Conservation (phyloP, 495 filamentous ascomycete genomes). For the Peziza echinospora region DNA sequence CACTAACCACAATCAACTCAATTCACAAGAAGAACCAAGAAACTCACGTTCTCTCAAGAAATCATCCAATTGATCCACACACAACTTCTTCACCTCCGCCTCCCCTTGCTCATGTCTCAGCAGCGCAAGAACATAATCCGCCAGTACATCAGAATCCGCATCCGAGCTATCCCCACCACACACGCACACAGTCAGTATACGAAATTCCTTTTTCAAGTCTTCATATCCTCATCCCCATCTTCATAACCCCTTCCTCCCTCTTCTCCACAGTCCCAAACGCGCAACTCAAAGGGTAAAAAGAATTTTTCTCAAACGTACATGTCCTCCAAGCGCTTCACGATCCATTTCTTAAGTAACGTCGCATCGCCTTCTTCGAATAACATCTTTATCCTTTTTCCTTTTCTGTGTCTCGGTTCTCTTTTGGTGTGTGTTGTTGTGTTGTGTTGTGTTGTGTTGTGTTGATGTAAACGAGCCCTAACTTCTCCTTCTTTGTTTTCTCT, state of each 20-base stretch:
- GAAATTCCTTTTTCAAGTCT: no score
- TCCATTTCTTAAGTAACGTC: constrained; percentile 60
- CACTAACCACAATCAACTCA: neutral
- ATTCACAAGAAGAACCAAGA: no score
- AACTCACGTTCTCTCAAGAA: constrained; percentile 62
- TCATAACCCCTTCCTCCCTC: constrained; percentile 36
- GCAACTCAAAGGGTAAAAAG: constrained; percentile 25
- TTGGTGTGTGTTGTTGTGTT: no score
- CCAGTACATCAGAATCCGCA: constrained; percentile 83
- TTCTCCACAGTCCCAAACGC: constrained; percentile 32
- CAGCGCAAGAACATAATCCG: constrained; percentile 88
- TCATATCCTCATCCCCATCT: constrained; percentile 25
- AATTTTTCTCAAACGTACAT: constrained; percentile 41
- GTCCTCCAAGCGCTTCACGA: constrained; percentile 72
- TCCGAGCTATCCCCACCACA: no score
- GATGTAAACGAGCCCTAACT: no score
- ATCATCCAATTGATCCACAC: constrained; percentile 60
- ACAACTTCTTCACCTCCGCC: constrained; percentile 49
- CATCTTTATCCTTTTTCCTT: constrained; percentile 29
- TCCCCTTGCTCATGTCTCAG: constrained; percentile 56
- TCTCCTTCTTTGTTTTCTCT: no score
- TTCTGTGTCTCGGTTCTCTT: neutral
- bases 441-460: no score
- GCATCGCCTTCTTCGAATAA: constrained; percentile 58
- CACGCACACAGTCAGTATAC: no score